Evolutionary conservation across 305 asterid species (phyloP).

Genomic region (Fraxinus ornus): DNA sequence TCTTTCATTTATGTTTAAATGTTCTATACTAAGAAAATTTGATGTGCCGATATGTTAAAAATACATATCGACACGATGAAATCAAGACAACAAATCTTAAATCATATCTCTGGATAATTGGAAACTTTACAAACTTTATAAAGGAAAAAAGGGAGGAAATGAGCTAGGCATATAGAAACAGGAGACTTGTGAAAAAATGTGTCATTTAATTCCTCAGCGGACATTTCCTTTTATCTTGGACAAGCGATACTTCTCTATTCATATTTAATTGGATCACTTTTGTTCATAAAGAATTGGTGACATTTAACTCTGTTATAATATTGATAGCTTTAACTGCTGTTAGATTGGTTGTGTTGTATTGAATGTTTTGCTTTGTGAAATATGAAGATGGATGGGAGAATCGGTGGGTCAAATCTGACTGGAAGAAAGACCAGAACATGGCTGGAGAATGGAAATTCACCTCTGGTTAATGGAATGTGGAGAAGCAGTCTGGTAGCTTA

Average conservation of each 20-base stretch:
- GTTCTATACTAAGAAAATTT: not conserved
- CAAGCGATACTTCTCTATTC: not conserved
- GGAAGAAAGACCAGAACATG: constrained; percentile 86
- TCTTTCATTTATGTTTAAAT: not conserved
- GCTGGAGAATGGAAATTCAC: constrained; percentile 98
- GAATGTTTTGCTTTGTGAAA: not conserved
- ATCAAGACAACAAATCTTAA: not conserved
- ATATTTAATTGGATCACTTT: not conserved
- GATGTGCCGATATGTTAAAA: no score
- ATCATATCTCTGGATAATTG: no score
- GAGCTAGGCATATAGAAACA: no score
- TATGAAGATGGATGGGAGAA: constrained; percentile 82
- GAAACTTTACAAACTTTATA: no score
- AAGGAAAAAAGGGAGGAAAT: no score
- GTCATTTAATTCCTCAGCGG: not conserved
- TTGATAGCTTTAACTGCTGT: not conserved
- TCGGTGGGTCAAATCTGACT: constrained; percentile 91
- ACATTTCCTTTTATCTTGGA: not conserved
- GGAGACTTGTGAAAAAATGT: not conserved
- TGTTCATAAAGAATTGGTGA: not conserved
- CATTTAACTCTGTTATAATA: not conserved
- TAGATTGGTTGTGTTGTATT: not conserved
- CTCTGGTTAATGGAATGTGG: constrained; percentile 94
- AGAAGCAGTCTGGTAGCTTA: constrained; percentile 90
- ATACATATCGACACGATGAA: no score